Conservation (phyloP, 1,284 basidiomycete genomes). For the Albatrellus sp. region DNA sequence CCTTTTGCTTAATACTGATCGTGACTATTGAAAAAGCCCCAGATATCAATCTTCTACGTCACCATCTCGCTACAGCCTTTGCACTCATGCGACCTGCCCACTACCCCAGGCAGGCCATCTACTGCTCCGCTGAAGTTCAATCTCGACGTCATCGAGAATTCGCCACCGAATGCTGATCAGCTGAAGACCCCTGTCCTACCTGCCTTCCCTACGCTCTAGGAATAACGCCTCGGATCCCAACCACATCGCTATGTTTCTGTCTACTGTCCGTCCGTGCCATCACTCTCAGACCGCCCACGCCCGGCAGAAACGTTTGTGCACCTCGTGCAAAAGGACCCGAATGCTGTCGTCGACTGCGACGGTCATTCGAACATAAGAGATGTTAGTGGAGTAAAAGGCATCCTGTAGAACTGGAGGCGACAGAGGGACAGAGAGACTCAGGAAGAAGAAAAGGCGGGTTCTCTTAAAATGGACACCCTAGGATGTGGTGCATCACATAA, state of each 20-base stretch:
- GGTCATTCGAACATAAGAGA: conserved; percentile 63
- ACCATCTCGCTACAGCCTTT: no score
- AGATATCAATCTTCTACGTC: conserved; percentile 65
- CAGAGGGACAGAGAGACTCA: conserved; percentile 47
- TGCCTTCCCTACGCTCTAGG: conserved; percentile 20
- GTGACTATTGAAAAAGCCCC: conserved; percentile 26
- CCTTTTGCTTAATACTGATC: not conserved
- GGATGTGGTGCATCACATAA: no score
- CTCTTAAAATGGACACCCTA: no score
- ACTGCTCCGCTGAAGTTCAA: conserved; percentile 53
- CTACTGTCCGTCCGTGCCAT: conserved; percentile 37
- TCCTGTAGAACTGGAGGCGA: conserved; percentile 50
- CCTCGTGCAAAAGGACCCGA: conserved; percentile 41
- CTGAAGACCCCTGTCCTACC: conserved; percentile 40
- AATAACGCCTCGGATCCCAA: conserved; percentile 13
- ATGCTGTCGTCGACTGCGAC: conserved; percentile 66
- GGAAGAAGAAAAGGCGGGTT: conserved; percentile 25
- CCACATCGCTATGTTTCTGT: conserved; percentile 32
- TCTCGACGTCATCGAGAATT: conserved; percentile 55
- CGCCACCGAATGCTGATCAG: conserved; percentile 54
- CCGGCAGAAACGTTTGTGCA: conserved; percentile 31
- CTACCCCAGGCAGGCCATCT: conserved; percentile 31
- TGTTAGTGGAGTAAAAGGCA: conserved; percentile 49
- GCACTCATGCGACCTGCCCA: no score
- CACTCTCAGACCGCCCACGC: conserved; percentile 26